A percentile compares a stretch with the other conserved stretches of the same genome.
Evolutionary conservation across 2,329 filamentous ascomycete genomes (phyloP).

Genomic region (Elsinoe necatrix): DNA sequence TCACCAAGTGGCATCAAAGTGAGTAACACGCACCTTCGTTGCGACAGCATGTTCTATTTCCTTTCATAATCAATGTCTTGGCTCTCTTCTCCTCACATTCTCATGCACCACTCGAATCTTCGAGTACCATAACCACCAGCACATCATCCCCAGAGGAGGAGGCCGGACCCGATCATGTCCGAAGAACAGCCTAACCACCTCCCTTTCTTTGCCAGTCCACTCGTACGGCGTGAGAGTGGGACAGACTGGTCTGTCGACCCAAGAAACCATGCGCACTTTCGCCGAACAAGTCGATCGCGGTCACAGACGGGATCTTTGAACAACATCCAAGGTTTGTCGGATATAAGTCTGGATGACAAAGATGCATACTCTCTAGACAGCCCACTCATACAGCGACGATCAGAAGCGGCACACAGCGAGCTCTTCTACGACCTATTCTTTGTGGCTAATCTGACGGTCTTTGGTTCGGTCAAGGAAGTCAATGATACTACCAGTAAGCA

Average conservation of each 20-base stretch:
- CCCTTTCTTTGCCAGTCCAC: slow-evolving; percentile 9
- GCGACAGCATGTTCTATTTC: not conserved
- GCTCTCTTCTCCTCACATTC: not conserved
- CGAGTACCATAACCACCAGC: not conserved
- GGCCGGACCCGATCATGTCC: not conserved
- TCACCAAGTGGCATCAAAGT: slow-evolving; percentile 5
- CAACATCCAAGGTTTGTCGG: slow-evolving; percentile 5
- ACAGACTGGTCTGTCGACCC: slow-evolving; percentile 10
- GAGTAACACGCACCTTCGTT: not conserved
- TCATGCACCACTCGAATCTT: not conserved
- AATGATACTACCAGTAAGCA: slow-evolving; percentile 35
- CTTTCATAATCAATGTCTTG: slow-evolving; percentile 3
- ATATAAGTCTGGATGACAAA: slow-evolving; percentile 1
- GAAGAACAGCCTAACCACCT: slow-evolving; percentile 1
- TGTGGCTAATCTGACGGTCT: slow-evolving; percentile 57
- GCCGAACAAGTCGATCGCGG: slow-evolving; percentile 4
- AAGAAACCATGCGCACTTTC: not conserved
- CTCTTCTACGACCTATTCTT: slow-evolving; percentile 55
- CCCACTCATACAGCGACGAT: slow-evolving; percentile 34
- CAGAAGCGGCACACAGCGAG: slow-evolving; percentile 48
- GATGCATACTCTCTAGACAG: slow-evolving; percentile 9
- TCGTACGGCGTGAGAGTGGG: slow-evolving; percentile 5
- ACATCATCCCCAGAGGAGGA: not conserved
- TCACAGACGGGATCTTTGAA: slow-evolving; percentile 1
- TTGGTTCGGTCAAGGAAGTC: slow-evolving; percentile 49